Conservation (phyloP, 371 early-diverging fungal species). For the Circinella minor region DNA sequence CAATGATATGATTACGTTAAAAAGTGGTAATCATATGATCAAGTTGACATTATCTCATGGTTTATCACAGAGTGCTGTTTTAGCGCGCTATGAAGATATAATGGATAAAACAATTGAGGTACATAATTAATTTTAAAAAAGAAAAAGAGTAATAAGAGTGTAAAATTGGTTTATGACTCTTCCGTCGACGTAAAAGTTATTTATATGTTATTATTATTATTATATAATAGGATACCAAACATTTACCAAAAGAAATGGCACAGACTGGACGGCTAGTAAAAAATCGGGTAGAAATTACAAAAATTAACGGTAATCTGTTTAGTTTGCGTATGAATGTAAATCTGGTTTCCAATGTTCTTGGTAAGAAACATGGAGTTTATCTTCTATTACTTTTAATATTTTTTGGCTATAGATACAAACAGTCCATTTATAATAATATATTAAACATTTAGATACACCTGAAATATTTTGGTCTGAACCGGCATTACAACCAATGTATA, state of each 20-base stretch:
- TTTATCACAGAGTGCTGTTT: conserved; percentile 72
- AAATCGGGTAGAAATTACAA: conserved; percentile 73
- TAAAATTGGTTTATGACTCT: too few relatives aligned
- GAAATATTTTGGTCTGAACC: conserved; percentile 65
- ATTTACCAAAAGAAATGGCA: conserved; percentile 56
- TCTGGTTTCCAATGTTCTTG: conserved; percentile 57
- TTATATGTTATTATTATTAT: conserved; percentile 10
- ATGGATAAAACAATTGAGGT: conserved; percentile 73
- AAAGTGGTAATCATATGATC: conserved; percentile 77
- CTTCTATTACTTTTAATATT: background rate
- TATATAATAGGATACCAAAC: conserved; percentile 45
- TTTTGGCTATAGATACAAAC: too few relatives aligned
- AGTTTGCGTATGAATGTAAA: conserved; percentile 62
- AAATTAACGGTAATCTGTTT: conserved; percentile 80
- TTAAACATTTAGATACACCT: conserved; percentile 44
- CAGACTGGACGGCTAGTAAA: conserved; percentile 53
- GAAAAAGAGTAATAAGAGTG: too few relatives aligned
- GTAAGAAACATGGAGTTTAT: conserved; percentile 15
- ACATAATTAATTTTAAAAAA: background rate
- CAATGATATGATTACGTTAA: conserved; percentile 77
- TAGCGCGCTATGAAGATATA: conserved; percentile 71
- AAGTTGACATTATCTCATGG: conserved; percentile 77
- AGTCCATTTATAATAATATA: background rate
- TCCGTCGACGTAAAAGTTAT: too few relatives aligned
- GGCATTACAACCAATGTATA: conserved; percentile 56